These are phyloP conservation scores for Sporisorium graminicola DNA, from an alignment of 1,284 basidiomycete species.

Conservation along the genomic window DNA sequence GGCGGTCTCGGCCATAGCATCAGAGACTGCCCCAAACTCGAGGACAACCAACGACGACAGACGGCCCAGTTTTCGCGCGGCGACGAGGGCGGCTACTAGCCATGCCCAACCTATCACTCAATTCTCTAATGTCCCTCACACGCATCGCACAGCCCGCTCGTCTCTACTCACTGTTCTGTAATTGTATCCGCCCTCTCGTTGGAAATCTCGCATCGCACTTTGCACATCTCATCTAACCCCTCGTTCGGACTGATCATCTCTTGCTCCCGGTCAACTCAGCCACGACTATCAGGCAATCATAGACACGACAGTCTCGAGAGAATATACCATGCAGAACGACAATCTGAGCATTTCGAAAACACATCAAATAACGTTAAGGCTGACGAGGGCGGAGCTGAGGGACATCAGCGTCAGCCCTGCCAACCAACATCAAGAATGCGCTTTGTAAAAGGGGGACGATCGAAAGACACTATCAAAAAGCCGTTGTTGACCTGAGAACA, in stretches of 20 bases:
- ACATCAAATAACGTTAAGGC: background rate
- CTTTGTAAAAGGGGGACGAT: background rate
- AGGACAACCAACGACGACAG: slow-evolving; percentile 82
- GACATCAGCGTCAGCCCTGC: slow-evolving; percentile 5
- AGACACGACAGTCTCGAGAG: background rate
- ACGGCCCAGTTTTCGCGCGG: slow-evolving; percentile 45
- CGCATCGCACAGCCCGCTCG: too few species aligned
- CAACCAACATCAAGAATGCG: background rate
- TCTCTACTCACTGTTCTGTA: background rate
- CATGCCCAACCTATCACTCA: too few species aligned
- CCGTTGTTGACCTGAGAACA: slow-evolving; percentile 38
- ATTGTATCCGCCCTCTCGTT: slow-evolving; percentile 10
- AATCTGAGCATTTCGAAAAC: slow-evolving; percentile 27
- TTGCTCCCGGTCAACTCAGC: background rate
- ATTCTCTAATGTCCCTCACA: too few species aligned
- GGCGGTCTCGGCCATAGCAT: slow-evolving; percentile 96
- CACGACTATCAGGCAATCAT: background rate
- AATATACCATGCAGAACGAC: slow-evolving; percentile 48
- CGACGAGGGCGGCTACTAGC: slow-evolving; percentile 50
- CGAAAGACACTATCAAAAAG: slow-evolving; percentile 16
- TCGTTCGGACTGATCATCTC: background rate
- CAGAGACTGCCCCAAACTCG: slow-evolving; percentile 94
- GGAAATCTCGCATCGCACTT: background rate
- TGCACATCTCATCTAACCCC: background rate
- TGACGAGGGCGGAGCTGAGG: slow-evolving; percentile 9